phyloP scores from a whole-genome alignment of 2,329 filamentous ascomycete species.

The Cadophora gregata region DNA sequence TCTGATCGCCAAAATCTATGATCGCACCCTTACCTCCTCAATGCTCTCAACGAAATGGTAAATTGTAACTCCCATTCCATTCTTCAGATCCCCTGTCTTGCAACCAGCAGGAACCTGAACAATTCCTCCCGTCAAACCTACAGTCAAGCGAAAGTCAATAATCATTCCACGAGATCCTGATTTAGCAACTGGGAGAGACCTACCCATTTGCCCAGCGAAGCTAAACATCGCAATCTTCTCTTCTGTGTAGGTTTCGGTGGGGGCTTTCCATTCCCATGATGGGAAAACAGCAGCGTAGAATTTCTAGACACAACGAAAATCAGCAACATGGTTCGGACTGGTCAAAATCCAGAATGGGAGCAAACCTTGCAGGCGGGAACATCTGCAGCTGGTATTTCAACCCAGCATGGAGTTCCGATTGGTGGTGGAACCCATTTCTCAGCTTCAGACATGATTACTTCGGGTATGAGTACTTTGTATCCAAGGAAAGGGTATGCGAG shows the following conservation, averaged over 20 bases:
- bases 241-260: conserved; percentile 21
- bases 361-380: conserved; percentile 26
- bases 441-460: conserved; percentile 3
- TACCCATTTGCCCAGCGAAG: conserved; percentile 17
- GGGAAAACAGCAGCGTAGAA: conserved; percentile 29
- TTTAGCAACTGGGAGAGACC: background rate
- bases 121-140: conserved; percentile 15
- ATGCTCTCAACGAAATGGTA: conserved; percentile 27
- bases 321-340: background rate
- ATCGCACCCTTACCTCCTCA: conserved; percentile 12
- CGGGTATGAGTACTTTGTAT: background rate
- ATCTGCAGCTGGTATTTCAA: conserved; percentile 29
- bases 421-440: conserved; percentile 24
- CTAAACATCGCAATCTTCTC: conserved; percentile 24
- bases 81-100: conserved; percentile 17
- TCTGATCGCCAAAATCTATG: background rate
- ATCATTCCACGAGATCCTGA: background rate
- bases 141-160: background rate
- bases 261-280: conserved; percentile 24
- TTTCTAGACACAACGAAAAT: conserved; percentile 15
- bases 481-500: background rate
- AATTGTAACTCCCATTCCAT: conserved; percentile 25
- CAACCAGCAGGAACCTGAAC: conserved; percentile 13
- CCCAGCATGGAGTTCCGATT: conserved; percentile 26
- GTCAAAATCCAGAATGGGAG: background rate